phyloP scores from a whole-genome alignment of 768 basidiomycete genomes.

The Sistotremastrum niveocremeum region DNA sequence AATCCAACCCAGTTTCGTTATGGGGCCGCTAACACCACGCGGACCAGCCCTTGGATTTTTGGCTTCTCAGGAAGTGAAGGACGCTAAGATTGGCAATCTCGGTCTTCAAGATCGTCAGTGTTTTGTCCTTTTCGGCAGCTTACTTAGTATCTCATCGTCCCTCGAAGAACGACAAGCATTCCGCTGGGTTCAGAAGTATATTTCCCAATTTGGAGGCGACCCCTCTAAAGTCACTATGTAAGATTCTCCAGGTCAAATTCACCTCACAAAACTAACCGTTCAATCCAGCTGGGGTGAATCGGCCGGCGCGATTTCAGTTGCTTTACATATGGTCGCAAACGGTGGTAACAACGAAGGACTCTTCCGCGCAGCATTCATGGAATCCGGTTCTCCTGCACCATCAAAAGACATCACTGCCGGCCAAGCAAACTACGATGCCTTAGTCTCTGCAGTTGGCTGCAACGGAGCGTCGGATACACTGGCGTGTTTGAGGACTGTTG shows the following conservation, averaged over 20 bases:
- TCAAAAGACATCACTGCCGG: conserved; percentile 29
- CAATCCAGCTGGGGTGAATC: conserved; percentile 36
- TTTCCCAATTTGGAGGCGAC: conserved; percentile 52
- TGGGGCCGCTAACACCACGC: not conserved
- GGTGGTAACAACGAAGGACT: conserved; percentile 30
- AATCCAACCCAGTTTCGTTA: not conserved
- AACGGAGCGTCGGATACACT: conserved; percentile 25
- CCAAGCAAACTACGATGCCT: conserved; percentile 29
- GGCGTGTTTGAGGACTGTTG: conserved; percentile 25
- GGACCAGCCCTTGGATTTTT: conserved; percentile 37
- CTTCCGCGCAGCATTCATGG: conserved; percentile 38
- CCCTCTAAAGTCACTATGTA: conserved; percentile 45
- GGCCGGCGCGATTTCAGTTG: conserved; percentile 43
- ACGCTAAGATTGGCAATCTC: conserved; percentile 42
- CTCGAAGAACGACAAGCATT: conserved; percentile 39
- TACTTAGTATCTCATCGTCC: not conserved
- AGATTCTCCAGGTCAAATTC: conserved; percentile 6
- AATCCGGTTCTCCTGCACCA: conserved; percentile 34
- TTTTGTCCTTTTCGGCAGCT: not conserved
- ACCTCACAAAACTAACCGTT: not conserved
- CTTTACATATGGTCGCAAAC: conserved; percentile 36
- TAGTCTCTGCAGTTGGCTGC: conserved; percentile 30
- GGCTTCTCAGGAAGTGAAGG: conserved; percentile 35
- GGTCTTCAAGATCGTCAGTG: conserved; percentile 53
- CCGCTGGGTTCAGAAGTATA: conserved; percentile 55